phyloP scores from a whole-genome alignment of 1,139 yeast genomes.

The Scheffersomyces segobiensis region DNA sequence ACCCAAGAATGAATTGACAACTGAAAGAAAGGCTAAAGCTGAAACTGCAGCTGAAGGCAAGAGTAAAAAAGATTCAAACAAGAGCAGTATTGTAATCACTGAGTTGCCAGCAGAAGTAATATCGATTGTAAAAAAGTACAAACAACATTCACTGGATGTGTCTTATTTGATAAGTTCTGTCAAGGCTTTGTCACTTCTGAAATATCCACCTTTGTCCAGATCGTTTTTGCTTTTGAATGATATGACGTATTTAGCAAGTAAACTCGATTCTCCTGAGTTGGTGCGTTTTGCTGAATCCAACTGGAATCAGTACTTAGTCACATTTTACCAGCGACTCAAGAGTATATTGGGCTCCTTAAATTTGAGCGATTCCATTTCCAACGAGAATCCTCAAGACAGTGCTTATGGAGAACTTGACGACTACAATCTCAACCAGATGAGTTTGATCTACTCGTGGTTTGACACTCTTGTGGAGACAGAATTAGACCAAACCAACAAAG shows the following conservation, averaged over 20 bases:
- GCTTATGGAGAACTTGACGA: constrained; percentile 23
- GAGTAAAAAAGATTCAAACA: not conserved
- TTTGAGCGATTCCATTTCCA: constrained; percentile 6
- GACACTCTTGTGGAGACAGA: constrained; percentile 21
- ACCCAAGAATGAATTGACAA: not conserved
- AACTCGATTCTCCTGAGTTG: constrained; percentile 16
- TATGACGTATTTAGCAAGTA: constrained; percentile 24
- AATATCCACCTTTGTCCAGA: constrained; percentile 32
- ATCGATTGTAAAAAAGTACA: constrained; percentile 23
- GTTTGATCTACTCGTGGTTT: constrained; percentile 27
- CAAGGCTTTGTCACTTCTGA: constrained; percentile 30
- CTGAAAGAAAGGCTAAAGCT: not conserved
- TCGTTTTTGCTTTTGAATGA: constrained; percentile 42
- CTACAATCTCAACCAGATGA: constrained; percentile 20
- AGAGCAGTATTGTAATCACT: constrained; percentile 13
- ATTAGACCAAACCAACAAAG: constrained; percentile 26
- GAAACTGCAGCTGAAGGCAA: not conserved
- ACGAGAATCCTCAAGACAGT: constrained; percentile 6
- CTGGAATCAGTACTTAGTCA: constrained; percentile 23
- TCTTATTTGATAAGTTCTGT: constrained; percentile 23
- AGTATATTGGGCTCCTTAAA: constrained; percentile 17
- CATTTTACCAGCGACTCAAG: constrained; percentile 22
- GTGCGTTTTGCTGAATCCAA: constrained; percentile 16
- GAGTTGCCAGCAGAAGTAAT: constrained; percentile 21
- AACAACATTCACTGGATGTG: constrained; percentile 9